phyloP scores from a whole-genome alignment of 2,329 filamentous ascomycete genomes.

The Ceratocystis destructans region DNA sequence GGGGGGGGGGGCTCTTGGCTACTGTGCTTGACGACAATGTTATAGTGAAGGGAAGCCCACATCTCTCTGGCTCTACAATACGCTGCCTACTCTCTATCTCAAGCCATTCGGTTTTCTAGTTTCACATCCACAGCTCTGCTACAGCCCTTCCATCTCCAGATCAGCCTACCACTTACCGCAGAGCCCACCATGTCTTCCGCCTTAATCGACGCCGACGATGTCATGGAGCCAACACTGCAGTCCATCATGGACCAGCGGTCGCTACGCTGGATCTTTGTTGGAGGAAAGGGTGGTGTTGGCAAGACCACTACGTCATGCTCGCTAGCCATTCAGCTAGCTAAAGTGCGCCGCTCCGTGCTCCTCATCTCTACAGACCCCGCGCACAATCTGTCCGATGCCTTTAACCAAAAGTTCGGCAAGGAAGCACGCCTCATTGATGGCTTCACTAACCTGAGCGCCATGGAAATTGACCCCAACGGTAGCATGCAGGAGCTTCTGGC shows the following conservation, averaged over 20 bases:
- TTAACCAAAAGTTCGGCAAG: constrained; percentile 98
- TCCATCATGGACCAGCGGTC: constrained; percentile 89
- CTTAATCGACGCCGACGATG: constrained; percentile 43
- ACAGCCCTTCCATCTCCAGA: background rate
- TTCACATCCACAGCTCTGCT: background rate
- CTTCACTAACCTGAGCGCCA: constrained; percentile 85
- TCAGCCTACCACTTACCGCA: no score
- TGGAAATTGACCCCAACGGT: constrained; percentile 98
- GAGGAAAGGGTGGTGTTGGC: constrained; percentile 93
- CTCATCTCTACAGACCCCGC: constrained; percentile 97
- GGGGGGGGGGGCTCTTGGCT: background rate
- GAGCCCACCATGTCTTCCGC: constrained; percentile 29
- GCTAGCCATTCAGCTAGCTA: constrained; percentile 91
- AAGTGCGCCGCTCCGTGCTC: constrained; percentile 85
- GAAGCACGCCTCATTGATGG: constrained; percentile 86
- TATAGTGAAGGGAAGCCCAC: background rate
- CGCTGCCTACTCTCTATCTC: background rate
- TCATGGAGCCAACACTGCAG: constrained; percentile 84
- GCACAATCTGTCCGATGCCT: constrained; percentile 95
- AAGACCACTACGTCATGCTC: constrained; percentile 99
- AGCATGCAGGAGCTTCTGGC: constrained; percentile 91
- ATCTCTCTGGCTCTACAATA: background rate
- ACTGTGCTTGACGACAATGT: background rate
- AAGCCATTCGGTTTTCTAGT: background rate
- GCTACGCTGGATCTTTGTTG: constrained; percentile 97